Evolutionary conservation across 345 rosid species (phyloP), one percentile per base, ranked within the genome.

Genomic region (Kandelia obovata): DNA sequence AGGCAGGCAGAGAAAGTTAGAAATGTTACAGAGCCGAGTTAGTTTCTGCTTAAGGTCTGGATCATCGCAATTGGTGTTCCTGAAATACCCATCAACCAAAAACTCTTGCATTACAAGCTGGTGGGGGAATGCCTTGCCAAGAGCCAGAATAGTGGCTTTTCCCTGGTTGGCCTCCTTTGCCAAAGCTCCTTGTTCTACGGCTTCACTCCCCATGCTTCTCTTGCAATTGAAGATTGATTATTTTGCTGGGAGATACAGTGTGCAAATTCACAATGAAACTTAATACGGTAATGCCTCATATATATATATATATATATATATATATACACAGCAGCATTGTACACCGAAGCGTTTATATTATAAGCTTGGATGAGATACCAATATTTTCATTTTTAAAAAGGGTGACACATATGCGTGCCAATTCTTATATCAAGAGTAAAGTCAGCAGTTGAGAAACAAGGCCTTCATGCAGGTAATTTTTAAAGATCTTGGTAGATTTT

Each of bases 21-120:
- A 6, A 37, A 25, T 27, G 61, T 78, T 88, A 96, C 98, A 90
- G 78, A 92, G 97, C 71, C 93, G 87, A 64, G 88, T 75, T 46
- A 92, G 92, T 86, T 92, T 92, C 83, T 80, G 79, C 76, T 87
- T 95, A 80, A 92, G 98, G 30, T 87, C 96, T 5, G 90, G 96
- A 60, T 95, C 98, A 35, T 95, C 85, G 39, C 99, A 92, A 37
- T 87, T 95, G 83, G 97, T 95, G 85, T 81, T 84, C 81, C 69
- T 86, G 82, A 95, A 92, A 74, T 89, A 92, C 19, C 96, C 98
- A 75, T 95, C 97, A 62, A 95, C 98, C 55, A 95, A 86, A 63
- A 82, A 89, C 62, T 90, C 98, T 72, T 95, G 99, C 94, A 92
- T 89, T 52, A 92, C 94, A 35, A 95, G 97, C 85, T 95, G 99